A percentile compares a stretch with the other conserved stretches of the same genome.
Evolutionary conservation across 345 rosid species (phyloP).

Genomic region (Ceriops zippeliana): DNA sequence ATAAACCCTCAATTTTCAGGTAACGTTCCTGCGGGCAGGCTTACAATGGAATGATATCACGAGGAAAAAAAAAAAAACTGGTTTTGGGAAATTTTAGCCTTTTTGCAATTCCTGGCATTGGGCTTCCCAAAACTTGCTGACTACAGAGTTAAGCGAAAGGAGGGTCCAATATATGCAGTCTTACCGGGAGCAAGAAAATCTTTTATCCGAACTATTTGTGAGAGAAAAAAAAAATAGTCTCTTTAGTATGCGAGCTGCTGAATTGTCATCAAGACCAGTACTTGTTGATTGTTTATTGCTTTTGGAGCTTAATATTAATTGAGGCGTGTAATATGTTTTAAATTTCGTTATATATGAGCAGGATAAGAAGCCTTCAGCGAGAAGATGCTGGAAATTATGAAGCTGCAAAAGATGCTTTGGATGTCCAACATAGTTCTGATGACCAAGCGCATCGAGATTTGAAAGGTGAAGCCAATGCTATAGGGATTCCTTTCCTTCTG

Average conservation of each 20-base stretch:
- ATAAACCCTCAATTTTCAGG: constrained; percentile 33
- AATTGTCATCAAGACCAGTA: background rate
- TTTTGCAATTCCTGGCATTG: too few species aligned
- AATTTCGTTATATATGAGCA: constrained; percentile 23
- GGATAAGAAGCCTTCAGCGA: constrained; percentile 36
- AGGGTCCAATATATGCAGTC: background rate
- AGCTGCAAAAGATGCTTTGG: constrained; percentile 22
- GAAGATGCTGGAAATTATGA: constrained; percentile 35
- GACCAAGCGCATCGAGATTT: constrained; percentile 24
- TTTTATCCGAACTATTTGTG: background rate
- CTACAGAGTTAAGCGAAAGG: background rate
- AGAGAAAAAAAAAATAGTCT: background rate
- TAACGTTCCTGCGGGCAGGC: background rate
- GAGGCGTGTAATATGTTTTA: background rate
- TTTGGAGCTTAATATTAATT: background rate
- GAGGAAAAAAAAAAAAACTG: background rate
- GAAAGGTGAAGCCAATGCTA: constrained; percentile 11
- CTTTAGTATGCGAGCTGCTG: background rate
- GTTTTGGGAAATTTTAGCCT: background rate
- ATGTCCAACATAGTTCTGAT: constrained; percentile 21
- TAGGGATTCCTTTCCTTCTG: constrained; percentile 46
- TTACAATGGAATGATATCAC: background rate
- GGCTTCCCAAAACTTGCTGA: too few species aligned
- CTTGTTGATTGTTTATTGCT: background rate
- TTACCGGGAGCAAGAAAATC: background rate